Percentiles rank a stretch among this genome's conserved stretches.
These are phyloP conservation scores for Trifolium subterraneum DNA, from an alignment of 306 rosid genomes.

Conservation along the genomic window DNA sequence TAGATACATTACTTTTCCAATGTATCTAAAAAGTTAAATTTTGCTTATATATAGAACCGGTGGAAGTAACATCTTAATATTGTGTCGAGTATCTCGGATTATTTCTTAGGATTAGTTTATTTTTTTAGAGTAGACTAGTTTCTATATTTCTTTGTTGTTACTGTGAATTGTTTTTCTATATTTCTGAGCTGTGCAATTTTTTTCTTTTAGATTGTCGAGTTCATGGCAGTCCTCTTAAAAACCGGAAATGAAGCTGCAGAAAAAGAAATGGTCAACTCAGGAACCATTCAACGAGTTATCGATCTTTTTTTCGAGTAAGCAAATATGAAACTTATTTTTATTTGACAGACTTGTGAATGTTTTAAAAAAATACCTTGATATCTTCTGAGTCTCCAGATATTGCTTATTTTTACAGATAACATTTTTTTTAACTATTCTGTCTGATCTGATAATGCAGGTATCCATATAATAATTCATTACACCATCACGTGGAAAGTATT, in stretches of 20 bases:
- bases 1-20: no score
- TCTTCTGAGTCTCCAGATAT: slow-evolving; percentile 8
- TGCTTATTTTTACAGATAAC: slow-evolving; percentile 30
- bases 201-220: slow-evolving; percentile 82
- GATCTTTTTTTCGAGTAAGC: slow-evolving; percentile 98
- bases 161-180: background rate
- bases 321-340: slow-evolving; percentile 5
- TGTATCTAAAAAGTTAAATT: no score
- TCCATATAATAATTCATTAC: slow-evolving; percentile 84
- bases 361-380: background rate
- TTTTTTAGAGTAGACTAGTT: background rate
- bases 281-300: slow-evolving; percentile 80
- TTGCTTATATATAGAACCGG: no score
- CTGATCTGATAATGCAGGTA: slow-evolving; percentile 66
- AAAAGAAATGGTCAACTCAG: slow-evolving; percentile 85
- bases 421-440: slow-evolving; percentile 30
- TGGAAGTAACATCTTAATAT: background rate
- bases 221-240: slow-evolving; percentile 86
- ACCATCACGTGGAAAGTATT: slow-evolving; percentile 94
- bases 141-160: background rate
- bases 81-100: background rate
- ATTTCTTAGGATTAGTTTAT: background rate
- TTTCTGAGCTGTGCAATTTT: slow-evolving; percentile 31
- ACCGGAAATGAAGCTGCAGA: slow-evolving; percentile 82
- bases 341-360: slow-evolving; percentile 5